Conservation (phyloP, 306 rosid species). For the Biancaea sappan region DNA sequence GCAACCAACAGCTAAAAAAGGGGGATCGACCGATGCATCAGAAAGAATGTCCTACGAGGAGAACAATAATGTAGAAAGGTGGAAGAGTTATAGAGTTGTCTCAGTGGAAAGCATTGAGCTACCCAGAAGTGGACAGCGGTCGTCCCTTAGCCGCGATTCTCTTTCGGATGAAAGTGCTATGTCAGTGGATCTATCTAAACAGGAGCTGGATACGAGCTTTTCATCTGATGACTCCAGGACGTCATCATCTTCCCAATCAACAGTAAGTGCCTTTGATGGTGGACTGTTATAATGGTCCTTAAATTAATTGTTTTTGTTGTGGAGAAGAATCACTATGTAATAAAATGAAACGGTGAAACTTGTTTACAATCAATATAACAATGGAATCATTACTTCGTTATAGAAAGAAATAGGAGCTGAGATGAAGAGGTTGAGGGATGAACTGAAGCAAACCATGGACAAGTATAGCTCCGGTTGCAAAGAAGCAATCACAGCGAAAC, state of each 20-base stretch:
- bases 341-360: background rate
- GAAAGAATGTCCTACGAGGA: slow-evolving; percentile 36
- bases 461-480: slow-evolving; percentile 97
- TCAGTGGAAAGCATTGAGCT: slow-evolving; percentile 50
- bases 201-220: slow-evolving; percentile 36
- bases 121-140: slow-evolving; percentile 38
- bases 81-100: slow-evolving; percentile 41
- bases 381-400: slow-evolving; percentile 29
- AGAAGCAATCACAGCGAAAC: slow-evolving; percentile 96
- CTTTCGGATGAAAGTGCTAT: slow-evolving; percentile 49
- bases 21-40: slow-evolving; percentile 34
- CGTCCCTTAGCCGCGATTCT: slow-evolving; percentile 42
- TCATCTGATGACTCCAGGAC: slow-evolving; percentile 25
- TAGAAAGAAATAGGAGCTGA: slow-evolving; percentile 82
- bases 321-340: background rate
- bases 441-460: slow-evolving; percentile 94
- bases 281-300: background rate
- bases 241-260: slow-evolving; percentile 35
- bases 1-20: slow-evolving; percentile 40
- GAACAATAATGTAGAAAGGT: slow-evolving; percentile 27
- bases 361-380: slow-evolving; percentile 12
- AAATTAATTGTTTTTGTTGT: background rate
- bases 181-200: slow-evolving; percentile 42
- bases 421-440: slow-evolving; percentile 87
- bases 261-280: slow-evolving; percentile 54